Conservation (phyloP, 305 asterid genomes). For the Fraxinus albicans region DNA sequence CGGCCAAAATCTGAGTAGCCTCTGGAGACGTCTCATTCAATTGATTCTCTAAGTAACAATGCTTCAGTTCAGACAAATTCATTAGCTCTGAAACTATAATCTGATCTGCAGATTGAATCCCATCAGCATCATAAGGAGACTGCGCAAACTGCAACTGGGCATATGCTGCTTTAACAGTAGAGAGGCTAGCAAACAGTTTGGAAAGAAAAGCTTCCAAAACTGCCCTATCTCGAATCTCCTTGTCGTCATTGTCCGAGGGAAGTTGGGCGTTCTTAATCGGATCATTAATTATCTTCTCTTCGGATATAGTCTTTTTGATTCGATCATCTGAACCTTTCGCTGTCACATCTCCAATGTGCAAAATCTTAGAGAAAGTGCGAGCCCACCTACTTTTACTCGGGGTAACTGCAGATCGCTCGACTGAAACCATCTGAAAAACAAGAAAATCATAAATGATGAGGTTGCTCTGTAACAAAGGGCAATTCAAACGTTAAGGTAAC, state of each 20-base stretch:
- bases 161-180: slow-evolving; percentile 70
- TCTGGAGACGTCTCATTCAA: slow-evolving; percentile 47
- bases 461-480: not conserved
- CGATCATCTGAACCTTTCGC: slow-evolving; percentile 18
- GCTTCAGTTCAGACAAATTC: slow-evolving; percentile 65
- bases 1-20: slow-evolving; percentile 44
- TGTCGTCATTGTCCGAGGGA: slow-evolving; percentile 28
- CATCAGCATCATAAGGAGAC: slow-evolving; percentile 77
- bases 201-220: slow-evolving; percentile 62
- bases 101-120: slow-evolving; percentile 68
- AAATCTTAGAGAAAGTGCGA: slow-evolving; percentile 42
- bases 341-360: slow-evolving; percentile 27
- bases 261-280: slow-evolving; percentile 12
- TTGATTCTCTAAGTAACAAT: slow-evolving; percentile 53
- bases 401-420: slow-evolving; percentile 26
- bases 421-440: slow-evolving; percentile 47
- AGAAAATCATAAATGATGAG: not conserved
- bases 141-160: slow-evolving; percentile 72
- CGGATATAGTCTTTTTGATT: slow-evolving; percentile 24
- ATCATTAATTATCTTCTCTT: slow-evolving; percentile 30
- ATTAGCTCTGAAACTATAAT: slow-evolving; percentile 57
- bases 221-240: slow-evolving; percentile 24
- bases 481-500: too few relatives aligned
- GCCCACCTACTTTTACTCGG: slow-evolving; percentile 41
- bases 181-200: slow-evolving; percentile 65